Evolutionary conservation across 768 basidiomycete species (phyloP).

Genomic region (Leccinum variicolor): DNA sequence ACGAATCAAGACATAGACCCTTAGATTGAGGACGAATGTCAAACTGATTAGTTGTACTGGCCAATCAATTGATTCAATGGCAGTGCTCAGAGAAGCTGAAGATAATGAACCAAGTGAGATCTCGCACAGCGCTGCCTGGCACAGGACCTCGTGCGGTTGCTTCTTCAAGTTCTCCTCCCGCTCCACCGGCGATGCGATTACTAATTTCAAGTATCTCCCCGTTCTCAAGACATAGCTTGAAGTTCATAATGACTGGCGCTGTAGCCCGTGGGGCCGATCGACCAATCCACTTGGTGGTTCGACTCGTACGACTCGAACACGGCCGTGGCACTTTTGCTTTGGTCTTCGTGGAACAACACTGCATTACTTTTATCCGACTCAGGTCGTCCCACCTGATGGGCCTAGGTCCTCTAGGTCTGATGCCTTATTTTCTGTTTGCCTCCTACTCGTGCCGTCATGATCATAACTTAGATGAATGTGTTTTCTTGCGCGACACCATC

Average conservation of each 20-base stretch:
- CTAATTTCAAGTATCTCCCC: neutral
- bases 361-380: slow-evolving; percentile 4
- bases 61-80: slow-evolving; percentile 4
- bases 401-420: neutral
- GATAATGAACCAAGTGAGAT: neutral
- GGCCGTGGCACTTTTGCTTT: neutral
- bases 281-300: slow-evolving; percentile 2
- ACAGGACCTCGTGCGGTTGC: slow-evolving; percentile 16
- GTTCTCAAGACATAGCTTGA: slow-evolving; percentile 8
- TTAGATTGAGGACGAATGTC: neutral
- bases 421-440: neutral
- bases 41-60: neutral
- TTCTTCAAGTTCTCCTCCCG: slow-evolving; percentile 2
- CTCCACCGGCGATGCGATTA: slow-evolving; percentile 8
- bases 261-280: neutral
- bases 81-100: slow-evolving; percentile 19
- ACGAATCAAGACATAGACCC: neutral
- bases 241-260: neutral
- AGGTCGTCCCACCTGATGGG: neutral
- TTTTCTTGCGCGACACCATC: neutral
- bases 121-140: slow-evolving; percentile 1
- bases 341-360: slow-evolving; percentile 11
- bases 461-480: neutral
- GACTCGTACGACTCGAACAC: slow-evolving; percentile 15
- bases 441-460: neutral